Evolutionary conservation across 768 basidiomycete species (phyloP).

Genomic region (Suillus spraguei): DNA sequence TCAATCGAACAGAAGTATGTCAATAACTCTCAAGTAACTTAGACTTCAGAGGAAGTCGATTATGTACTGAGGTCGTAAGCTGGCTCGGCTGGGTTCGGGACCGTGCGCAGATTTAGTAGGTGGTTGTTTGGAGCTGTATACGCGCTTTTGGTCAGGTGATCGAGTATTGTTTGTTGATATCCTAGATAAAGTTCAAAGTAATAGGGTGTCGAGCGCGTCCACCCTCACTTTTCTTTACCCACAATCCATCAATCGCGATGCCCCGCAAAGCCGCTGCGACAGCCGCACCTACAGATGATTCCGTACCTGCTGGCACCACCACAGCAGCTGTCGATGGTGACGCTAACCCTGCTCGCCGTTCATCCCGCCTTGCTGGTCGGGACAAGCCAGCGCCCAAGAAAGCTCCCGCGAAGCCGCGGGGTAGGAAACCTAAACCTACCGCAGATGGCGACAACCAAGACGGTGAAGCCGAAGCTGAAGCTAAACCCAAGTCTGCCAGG

Average conservation of each 20-base stretch:
- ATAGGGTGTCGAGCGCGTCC: conserved; percentile 35
- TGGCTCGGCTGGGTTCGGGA: conserved; percentile 5
- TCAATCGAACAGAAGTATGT: not conserved
- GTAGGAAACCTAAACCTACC: conserved; percentile 43
- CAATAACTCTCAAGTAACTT: not conserved
- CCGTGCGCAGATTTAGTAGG: conserved; percentile 20
- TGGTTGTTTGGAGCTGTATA: conserved; percentile 31
- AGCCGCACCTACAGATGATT: conserved; percentile 36
- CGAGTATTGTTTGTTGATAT: conserved; percentile 38
- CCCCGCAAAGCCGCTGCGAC: conserved; percentile 69
- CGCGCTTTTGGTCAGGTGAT: conserved; percentile 35
- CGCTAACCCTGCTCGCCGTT: conserved; percentile 62
- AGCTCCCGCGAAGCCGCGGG: conserved; percentile 61
- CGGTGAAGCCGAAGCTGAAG: conserved; percentile 43
- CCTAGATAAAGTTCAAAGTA: conserved; percentile 35
- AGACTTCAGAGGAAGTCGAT: not conserved
- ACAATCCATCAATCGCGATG: conserved; percentile 41
- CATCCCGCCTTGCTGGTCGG: conserved; percentile 72
- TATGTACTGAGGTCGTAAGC: not conserved
- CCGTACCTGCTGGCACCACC: not conserved
- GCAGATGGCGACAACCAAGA: conserved; percentile 40
- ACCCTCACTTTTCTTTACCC: conserved; percentile 19
- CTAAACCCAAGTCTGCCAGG: conserved; percentile 47
- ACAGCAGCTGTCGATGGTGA: conserved; percentile 28
- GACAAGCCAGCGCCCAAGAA: conserved; percentile 63